These are phyloP conservation scores for Cryptococcus jaspeensis DNA, from an alignment of 1,284 basidiomycete genomes.

Conservation along the genomic window DNA sequence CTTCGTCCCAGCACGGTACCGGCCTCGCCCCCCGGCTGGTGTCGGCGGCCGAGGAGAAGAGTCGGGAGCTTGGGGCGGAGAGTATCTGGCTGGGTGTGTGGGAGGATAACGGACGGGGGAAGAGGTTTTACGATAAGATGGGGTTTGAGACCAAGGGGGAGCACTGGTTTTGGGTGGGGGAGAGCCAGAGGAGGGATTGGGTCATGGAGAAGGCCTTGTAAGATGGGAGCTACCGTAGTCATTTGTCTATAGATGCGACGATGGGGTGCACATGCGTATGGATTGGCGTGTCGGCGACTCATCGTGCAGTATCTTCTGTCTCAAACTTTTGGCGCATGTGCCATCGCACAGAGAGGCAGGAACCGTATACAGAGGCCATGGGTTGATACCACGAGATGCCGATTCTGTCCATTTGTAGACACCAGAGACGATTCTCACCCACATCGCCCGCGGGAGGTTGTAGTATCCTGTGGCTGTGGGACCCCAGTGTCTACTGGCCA, in stretches of 20 bases:
- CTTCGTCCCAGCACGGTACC: constrained; percentile 26
- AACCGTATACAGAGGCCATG: no score
- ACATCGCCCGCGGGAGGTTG: no score
- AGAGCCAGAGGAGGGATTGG: constrained; percentile 19
- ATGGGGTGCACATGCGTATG: background rate
- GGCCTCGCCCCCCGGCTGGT: constrained; percentile 28
- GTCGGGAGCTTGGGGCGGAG: constrained; percentile 19
- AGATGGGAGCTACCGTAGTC: background rate
- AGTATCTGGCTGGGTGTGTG: constrained; percentile 39
- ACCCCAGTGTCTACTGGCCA: no score
- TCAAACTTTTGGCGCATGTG: no score
- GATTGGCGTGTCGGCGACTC: no score
- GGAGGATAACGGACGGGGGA: constrained; percentile 32
- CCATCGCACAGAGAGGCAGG: no score
- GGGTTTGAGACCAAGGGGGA: constrained; percentile 21
- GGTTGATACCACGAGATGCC: no score
- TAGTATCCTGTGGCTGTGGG: no score
- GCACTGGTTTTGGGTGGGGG: constrained; percentile 21
- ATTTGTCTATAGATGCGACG: background rate
- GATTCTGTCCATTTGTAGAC: no score
- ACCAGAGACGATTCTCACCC: no score
- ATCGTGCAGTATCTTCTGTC: no score
- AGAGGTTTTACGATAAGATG: constrained; percentile 32
- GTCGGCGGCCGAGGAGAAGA: constrained; percentile 12
- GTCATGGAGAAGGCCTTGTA: constrained; percentile 22